Evolutionary conservation across 2,329 filamentous ascomycete species (phyloP), one percentile per base, ranked within the genome.

Genomic region (Trichophyton equinum): DNA sequence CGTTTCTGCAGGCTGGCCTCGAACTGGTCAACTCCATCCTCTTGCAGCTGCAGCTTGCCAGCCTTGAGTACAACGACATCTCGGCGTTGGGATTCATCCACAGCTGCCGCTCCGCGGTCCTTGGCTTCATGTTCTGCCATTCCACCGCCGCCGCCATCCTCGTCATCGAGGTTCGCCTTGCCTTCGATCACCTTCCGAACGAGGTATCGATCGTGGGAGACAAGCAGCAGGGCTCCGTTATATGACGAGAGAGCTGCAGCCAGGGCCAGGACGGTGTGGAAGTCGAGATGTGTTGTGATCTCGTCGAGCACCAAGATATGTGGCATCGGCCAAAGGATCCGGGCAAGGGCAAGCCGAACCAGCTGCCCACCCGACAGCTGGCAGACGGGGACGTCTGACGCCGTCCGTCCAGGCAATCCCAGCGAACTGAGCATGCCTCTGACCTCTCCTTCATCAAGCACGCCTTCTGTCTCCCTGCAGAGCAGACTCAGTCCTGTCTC

Each of bases 201-300:
- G 67, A 95, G 86, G 79, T 88, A 95, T 36, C 90, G 79, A 71
- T 95, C 89, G 75, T 95, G 90, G 40, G 85, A 90, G 3, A 94
- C 85, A 4, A 94, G 75, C 44, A 95, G 74, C 3, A 94, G 80
- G 0, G 88, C 89, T 0, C 89, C 89, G 60, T 85, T 81, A 79
- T 87, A 95, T 2, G 75, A 75, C 13, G 80, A 78, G 64, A 95
- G 71, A 1, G 86, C 86, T 25, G 82, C 78, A 0, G 86, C 79
- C 60, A 95, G 73, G 1, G 87, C 88, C 6, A 83, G 81, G 25
- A 92, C 88, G 0, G 87, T 92, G 73, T 94, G 84, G 64, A 87
- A 88, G 70, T 95, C 90, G 46, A 95, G 78, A 76, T 95, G 90
- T 0, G 89, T 92, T 5, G 89, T 94, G 25, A 90, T 85, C 71